Base-by-base conservation (phyloP, 1,284 basidiomycete species). In the Moniliella sp. region DNA sequence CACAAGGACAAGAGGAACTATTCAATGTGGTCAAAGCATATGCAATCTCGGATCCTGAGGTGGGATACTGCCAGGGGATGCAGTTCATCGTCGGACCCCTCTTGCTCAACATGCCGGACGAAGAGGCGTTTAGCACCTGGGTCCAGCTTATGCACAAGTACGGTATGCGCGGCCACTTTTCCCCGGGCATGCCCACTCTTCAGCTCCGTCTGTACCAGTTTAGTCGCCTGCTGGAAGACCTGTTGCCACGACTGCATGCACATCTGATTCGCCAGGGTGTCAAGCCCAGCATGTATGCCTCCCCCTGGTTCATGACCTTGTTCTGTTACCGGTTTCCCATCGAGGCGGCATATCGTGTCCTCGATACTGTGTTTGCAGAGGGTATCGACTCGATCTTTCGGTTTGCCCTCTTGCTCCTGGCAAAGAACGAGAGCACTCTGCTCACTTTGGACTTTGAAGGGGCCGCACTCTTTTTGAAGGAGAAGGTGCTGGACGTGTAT, bases 21-120 rank as follows among this genome's bases (percentile, higher is more conserved):
- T 93, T 86, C 67, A 93, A 93, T 59, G 86, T 99, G 29, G 69
- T 93, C 26, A 94, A 94, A 62, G 91, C 88, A 5, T 97, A 94
- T 60, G 91, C 84, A 17, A 56, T 97, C 70, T 84, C 86, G 62
- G 88, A 97, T 61, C 71, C 77, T 10, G 76, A 86, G 61, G 86
- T 93, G 11, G 88, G 88, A 2, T 97, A 97, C 55, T 93, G 86
- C 44, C 88, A 97, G 64, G 88, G 88, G 12, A 57, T 57, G 52
- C 48, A 50, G 1, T 97, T 97, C 59, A 75, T 97, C 33, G 86
- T 86, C 2, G 91, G 88, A 0, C 79, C 88, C 15, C 63, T 97
- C n/a, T 64, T 97, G 13, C 67, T 97, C 15, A 91, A 94, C 53
- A 84, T 83, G 53, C 50, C 75, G 11, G 84, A 93, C 45, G 86